Conservation (phyloP, 2,329 filamentous ascomycete species). For the Aspergillus viridinutans region DNA sequence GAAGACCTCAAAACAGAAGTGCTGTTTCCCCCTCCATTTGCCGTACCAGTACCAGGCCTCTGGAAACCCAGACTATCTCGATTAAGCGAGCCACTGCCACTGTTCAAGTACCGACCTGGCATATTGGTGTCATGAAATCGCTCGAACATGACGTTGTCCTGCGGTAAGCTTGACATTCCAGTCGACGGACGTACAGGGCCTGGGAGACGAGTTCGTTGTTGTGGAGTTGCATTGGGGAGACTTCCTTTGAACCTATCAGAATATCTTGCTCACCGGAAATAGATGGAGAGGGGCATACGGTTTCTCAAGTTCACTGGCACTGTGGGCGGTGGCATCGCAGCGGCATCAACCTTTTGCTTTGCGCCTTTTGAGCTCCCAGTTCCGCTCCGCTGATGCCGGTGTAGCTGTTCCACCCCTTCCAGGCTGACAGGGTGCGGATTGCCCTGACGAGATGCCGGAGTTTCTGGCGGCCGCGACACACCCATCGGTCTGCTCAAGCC, state of each 20-base stretch:
- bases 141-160: slow-evolving; percentile 6
- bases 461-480: slow-evolving; percentile 21
- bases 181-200: slow-evolving; percentile 17
- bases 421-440: slow-evolving; percentile 18
- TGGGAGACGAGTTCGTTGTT: slow-evolving; percentile 27
- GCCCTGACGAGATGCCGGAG: slow-evolving; percentile 19
- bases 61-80: not conserved
- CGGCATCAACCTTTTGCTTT: slow-evolving; percentile 17
- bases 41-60: not conserved
- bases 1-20: not conserved
- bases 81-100: not conserved
- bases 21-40: not conserved
- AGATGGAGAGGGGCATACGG: slow-evolving; percentile 15
- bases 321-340: slow-evolving; percentile 31
- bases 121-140: not conserved
- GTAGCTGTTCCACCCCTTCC: slow-evolving; percentile 33
- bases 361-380: slow-evolving; percentile 33
- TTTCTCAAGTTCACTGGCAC: slow-evolving; percentile 16
- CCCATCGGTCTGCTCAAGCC: slow-evolving; percentile 7
- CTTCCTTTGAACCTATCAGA: slow-evolving; percentile 6
- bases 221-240: slow-evolving; percentile 10
- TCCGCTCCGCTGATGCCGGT: slow-evolving; percentile 38
- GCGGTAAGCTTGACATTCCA: slow-evolving; percentile 19
- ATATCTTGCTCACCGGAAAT: not conserved
- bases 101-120: not conserved